Evolutionary conservation across 305 asterid species (phyloP), one percentile per base, ranked within the genome.

Genomic region (Plantago coronopus): DNA sequence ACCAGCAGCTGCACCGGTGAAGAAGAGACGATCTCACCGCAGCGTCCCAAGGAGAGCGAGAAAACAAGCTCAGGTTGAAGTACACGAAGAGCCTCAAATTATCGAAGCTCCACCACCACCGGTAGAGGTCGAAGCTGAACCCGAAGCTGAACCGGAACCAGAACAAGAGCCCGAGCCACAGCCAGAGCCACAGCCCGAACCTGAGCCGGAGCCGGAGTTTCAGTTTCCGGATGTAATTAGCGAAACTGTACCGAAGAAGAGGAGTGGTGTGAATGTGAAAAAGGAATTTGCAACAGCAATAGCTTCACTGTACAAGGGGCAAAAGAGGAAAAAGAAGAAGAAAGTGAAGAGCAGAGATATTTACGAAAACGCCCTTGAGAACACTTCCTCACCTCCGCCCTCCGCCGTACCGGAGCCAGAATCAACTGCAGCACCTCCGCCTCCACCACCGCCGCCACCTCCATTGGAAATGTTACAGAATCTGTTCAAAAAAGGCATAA

Each of bases 261-360:
- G 67, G 74, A 85, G 78, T 21, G 88, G 88, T 9, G 23, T 83
- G 12, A 57, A 20, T 44, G 48, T 25, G 14, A 77, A 85, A 0
- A 90, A 85, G 69, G 97, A 85, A 63, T 44, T 85, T 40, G 84
- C 91, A 13, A 76, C 94, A 10, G 88, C 81, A 10, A 70, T 85
- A 40, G 84, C 81, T 60, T 83, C 94, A 27, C 50, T 88, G 54
- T 85, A 87, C 74, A 82, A 65, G 29, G 40, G 67, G 59, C 84
- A 79, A 64, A 58, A 22, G 17, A 63, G 72, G 55, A 88, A 91
- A 70, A 77, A 82, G 66, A 85, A 82, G 70, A 87, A 69, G 69
- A 84, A 64, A 73, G 59, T 56, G 1, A 91, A 75, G 47, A 74
- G 64, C 27, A 76, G 79, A 76, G 72, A 67, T 47, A 78, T 61